Evolutionary conservation across 345 rosid species (phyloP).

Genomic region (Bretschneidera sinensis): DNA sequence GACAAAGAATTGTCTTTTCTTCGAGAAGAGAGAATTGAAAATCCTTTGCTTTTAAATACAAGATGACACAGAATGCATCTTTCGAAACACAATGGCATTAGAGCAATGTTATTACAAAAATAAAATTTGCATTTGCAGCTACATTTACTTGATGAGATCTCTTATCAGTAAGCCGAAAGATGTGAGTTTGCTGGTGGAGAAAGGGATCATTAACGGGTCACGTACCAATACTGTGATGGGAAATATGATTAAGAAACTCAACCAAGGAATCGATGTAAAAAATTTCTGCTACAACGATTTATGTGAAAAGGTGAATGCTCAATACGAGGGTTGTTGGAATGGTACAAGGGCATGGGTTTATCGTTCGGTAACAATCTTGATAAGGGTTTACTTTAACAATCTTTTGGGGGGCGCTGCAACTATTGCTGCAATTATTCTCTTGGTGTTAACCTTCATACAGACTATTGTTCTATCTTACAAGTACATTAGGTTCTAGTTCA

Average conservation of each 20-base stretch:
- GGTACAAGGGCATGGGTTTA: constrained; percentile 2
- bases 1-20: no score
- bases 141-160: neutral
- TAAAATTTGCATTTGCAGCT: constrained; percentile 5
- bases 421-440: constrained; percentile 4
- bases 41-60: no score
- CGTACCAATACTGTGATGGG: constrained; percentile 6
- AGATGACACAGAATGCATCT: no score
- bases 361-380: no score
- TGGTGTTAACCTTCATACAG: constrained; percentile 11
- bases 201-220: constrained; percentile 2
- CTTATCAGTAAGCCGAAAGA: constrained; percentile 11
- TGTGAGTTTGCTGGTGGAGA: constrained; percentile 16
- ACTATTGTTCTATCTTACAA: neutral
- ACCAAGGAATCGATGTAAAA: no score
- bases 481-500: no score
- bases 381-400: constrained; percentile 13
- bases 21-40: no score
- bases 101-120: constrained; percentile 11
- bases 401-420: constrained; percentile 17
- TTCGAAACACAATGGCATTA: constrained; percentile 15
- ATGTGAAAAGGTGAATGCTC: no score
- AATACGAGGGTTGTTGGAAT: neutral
- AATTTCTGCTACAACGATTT: no score
- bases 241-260: no score